These are phyloP conservation scores for Hordeum marinum DNA, from an alignment of 176 grass and related monocot species.

Conservation along the genomic window DNA sequence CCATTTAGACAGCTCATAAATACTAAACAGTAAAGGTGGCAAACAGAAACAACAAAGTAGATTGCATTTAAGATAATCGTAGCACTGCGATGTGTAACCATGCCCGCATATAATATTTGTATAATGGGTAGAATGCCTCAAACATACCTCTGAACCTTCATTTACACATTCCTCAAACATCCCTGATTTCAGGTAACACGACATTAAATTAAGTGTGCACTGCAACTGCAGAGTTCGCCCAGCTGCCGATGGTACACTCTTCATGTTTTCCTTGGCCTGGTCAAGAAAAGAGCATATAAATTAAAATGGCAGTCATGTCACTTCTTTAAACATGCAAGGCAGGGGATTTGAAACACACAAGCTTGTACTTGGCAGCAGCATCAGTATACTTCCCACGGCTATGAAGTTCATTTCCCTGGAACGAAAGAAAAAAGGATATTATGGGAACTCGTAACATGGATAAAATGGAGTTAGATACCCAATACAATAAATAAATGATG, in stretches of 20 bases:
- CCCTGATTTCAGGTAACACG: slow-evolving; percentile 81
- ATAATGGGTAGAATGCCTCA: slow-evolving; percentile 1
- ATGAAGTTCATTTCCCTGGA: slow-evolving; percentile 90
- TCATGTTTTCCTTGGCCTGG: slow-evolving; percentile 91
- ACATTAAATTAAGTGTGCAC: slow-evolving; percentile 96
- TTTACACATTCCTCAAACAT: slow-evolving; percentile 77
- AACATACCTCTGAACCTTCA: slow-evolving; percentile 91
- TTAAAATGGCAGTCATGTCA: not conserved
- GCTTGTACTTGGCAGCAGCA: slow-evolving; percentile 86
- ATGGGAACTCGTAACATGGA: not conserved
- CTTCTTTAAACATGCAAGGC: not conserved
- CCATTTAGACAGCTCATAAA: not conserved
- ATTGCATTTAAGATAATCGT: not conserved
- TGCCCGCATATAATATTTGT: not conserved
- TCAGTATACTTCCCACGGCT: slow-evolving; percentile 60
- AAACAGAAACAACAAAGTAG: not conserved
- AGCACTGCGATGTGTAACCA: not conserved
- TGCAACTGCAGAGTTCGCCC: slow-evolving; percentile 61
- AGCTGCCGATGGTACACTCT: slow-evolving; percentile 44
- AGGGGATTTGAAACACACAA: slow-evolving; percentile 46
- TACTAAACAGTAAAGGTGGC: slow-evolving; percentile 10
- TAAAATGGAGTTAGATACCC: not conserved
- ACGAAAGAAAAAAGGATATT: not conserved
- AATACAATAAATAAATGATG: not conserved
- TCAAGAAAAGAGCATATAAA: slow-evolving; percentile 24